Percentiles rank a stretch among this genome's conserved stretches.
These are phyloP conservation scores for Chaetomium fimeti DNA, from an alignment of 495 filamentous ascomycete genomes.

Conservation along the genomic window DNA sequence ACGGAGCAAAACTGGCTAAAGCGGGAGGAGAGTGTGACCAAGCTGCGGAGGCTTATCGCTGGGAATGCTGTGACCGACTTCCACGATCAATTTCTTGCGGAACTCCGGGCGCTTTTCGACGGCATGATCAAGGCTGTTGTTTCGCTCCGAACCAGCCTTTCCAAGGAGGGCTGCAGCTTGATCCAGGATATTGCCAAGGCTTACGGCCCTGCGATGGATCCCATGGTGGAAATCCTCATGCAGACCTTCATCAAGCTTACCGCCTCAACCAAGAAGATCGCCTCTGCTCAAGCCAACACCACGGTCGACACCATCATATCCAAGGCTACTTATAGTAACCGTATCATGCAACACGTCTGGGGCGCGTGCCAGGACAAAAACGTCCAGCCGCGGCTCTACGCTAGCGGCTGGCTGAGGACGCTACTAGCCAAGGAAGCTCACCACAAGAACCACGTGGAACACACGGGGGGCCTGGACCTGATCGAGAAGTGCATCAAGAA, in stretches of 20 bases:
- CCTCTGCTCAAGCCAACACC: conserved; percentile 70
- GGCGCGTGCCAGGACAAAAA: conserved; percentile 87
- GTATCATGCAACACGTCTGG: conserved; percentile 80
- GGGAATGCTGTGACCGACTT: conserved; percentile 85
- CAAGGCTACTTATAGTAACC: conserved; percentile 71
- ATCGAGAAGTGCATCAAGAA: conserved; percentile 87
- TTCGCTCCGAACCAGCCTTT: conserved; percentile 86
- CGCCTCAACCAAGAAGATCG: conserved; percentile 85
- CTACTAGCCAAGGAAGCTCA: conserved; percentile 73
- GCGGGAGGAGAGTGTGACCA: conserved; percentile 73
- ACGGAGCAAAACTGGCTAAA: conserved; percentile 86
- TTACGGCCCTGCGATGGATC: conserved; percentile 75
- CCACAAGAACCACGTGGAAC: conserved; percentile 79
- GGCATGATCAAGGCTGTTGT: conserved; percentile 85
- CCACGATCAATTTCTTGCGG: conserved; percentile 61
- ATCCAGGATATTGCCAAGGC: conserved; percentile 80
- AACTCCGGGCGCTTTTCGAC: conserved; percentile 73
- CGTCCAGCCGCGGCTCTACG: conserved; percentile 73
- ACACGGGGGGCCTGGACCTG: conserved; percentile 73
- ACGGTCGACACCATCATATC: conserved; percentile 74
- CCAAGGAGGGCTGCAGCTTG: conserved; percentile 76
- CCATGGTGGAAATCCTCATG: conserved; percentile 86
- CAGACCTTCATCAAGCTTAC: conserved; percentile 87
- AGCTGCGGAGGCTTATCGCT: conserved; percentile 70
- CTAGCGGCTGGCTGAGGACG: conserved; percentile 78